phyloP scores from a whole-genome alignment of 805 yeast species.

The Saturnispora bothae region DNA sequence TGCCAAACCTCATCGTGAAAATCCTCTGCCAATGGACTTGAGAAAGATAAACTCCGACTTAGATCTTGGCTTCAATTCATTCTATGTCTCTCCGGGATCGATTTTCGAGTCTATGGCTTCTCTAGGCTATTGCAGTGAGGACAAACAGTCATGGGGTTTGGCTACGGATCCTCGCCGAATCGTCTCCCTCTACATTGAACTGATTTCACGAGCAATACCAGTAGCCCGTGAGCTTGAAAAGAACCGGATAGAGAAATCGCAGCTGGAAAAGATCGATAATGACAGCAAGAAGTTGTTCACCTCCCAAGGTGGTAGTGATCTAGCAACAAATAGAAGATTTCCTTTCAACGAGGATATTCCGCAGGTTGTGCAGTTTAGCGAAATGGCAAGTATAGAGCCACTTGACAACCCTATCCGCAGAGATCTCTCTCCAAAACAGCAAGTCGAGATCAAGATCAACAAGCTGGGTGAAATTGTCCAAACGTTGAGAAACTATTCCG shows the following conservation, averaged over 20 bases:
- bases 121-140: neutral
- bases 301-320: neutral
- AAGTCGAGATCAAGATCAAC: slow-evolving; percentile 4
- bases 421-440: neutral
- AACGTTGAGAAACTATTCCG: neutral
- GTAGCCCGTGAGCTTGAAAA: neutral
- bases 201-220: slow-evolving; percentile 5
- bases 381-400: slow-evolving; percentile 20
- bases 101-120: neutral
- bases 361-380: slow-evolving; percentile 20
- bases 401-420: slow-evolving; percentile 9
- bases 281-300: slow-evolving; percentile 8
- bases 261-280: neutral
- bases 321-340: neutral
- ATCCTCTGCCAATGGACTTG: neutral
- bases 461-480: neutral
- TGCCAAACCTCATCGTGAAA: neutral
- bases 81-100: neutral
- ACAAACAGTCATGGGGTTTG: neutral
- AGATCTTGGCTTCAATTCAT: neutral
- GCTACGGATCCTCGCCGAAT: neutral
- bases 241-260: slow-evolving; percentile 8
- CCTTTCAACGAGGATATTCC: slow-evolving; percentile 16
- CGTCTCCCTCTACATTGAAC: slow-evolving; percentile 4
- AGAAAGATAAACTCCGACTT: neutral